Conservation (phyloP, 2,329 filamentous ascomycete genomes). For the Phyllosticta capitalensis region DNA sequence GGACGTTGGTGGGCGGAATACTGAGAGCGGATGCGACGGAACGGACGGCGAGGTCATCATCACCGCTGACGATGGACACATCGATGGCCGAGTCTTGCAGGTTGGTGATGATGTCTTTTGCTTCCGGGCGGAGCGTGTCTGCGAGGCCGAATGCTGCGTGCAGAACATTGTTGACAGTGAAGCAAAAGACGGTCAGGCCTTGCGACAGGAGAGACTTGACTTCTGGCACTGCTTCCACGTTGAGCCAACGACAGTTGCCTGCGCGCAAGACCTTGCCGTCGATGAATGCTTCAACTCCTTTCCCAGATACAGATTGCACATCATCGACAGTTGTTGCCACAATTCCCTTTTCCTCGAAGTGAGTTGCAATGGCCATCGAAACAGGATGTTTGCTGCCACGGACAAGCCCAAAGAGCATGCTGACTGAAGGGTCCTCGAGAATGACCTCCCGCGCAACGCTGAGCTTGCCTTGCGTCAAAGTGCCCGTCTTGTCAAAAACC, state of each 20-base stretch:
- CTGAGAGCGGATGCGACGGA: slow-evolving; percentile 32
- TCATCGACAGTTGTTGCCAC: neutral
- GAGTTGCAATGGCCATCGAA: neutral
- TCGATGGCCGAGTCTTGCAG: slow-evolving; percentile 40
- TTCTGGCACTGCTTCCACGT: neutral
- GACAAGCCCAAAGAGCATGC: slow-evolving; percentile 31
- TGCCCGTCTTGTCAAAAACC: slow-evolving; percentile 75
- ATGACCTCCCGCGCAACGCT: slow-evolving; percentile 21
- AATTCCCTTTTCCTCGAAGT: neutral
- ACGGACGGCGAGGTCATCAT: slow-evolving; percentile 41
- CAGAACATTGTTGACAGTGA: slow-evolving; percentile 38
- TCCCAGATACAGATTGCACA: slow-evolving; percentile 1
- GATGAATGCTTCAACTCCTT: neutral
- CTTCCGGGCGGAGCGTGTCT: slow-evolving; percentile 40
- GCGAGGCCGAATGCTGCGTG: slow-evolving; percentile 43
- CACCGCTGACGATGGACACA: slow-evolving; percentile 49
- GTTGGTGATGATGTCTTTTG: slow-evolving; percentile 41
- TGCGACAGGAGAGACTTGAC: neutral
- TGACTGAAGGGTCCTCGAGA: slow-evolving; percentile 14
- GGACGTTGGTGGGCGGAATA: slow-evolving; percentile 32
- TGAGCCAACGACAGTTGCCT: slow-evolving; percentile 3
- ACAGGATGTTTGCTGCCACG: slow-evolving; percentile 18
- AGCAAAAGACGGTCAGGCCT: slow-evolving; percentile 20
- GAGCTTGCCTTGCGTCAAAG: slow-evolving; percentile 52
- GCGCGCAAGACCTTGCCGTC: neutral